Base-by-base conservation (phyloP, 2,329 filamentous ascomycete genomes). In the Scorias spongiosa region DNA sequence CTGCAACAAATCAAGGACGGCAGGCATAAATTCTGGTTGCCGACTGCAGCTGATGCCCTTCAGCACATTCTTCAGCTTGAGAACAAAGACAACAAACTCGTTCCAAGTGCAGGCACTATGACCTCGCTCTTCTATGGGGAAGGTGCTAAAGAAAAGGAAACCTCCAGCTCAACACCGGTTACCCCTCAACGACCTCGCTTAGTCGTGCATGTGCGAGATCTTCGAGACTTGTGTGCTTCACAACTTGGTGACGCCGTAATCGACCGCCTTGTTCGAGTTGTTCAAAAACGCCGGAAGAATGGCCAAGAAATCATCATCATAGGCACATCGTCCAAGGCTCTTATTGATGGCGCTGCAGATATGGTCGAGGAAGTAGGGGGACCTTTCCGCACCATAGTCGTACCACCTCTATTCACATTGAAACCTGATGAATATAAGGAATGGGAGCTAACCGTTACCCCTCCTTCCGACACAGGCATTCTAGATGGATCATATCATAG, bases 291-390 rank as follows among this genome's bases (percentile, higher is more conserved):
- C 46, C 82, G 88, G 69, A 71, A 73, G 43, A 71, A 76, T 34
- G 87, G 87, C 4, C 74, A 79, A 51, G 75, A 75, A 46, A 73
- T 94, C 42, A 72, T 88, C 44, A 71, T 95, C 14, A 64, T 96
- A 29, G 91, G 88, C n/a, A 86, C 84, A 5, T 81, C 81, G 9
- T 71, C 78, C 18, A 71, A 69, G 1, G 69, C 52, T 12, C 46
- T 39, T 15, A 37, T 40, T n/a, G 45, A 41, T 39, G 36, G 43
- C 39, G 41, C 44, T 26, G 37, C 20, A 40, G 45, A 34, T 39
- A 57, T 72, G 26, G 71, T 75, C 46, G 63, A 59, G 41, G 61
- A 66, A 9, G 60, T 68, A 32, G 65, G 68, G 40, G 60, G 64
- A 14, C 66, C 69, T 29, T 72, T 70, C 38, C 67, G 72, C 42